Conservation (phyloP, 768 basidiomycete genomes). For the Tephrocybe sp. region DNA sequence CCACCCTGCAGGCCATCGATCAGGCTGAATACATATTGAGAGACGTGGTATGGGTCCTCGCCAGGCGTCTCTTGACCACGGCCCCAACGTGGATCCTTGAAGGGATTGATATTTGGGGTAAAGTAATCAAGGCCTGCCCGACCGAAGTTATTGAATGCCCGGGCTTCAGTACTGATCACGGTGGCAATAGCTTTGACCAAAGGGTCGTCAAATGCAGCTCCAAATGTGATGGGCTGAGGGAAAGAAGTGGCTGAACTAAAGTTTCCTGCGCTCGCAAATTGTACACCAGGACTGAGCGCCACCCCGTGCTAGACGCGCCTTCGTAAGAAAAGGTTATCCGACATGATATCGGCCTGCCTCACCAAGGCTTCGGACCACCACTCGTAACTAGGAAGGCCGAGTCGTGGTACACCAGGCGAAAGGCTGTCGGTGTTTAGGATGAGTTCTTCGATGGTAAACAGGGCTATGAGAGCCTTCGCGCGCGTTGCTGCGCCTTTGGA, state of each 20-base stretch:
- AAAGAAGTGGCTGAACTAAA: conserved; percentile 61
- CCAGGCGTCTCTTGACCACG: conserved; percentile 62
- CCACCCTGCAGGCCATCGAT: conserved; percentile 58
- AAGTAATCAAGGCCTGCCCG: conserved; percentile 54
- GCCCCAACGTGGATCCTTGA: conserved; percentile 65
- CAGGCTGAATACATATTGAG: conserved; percentile 52
- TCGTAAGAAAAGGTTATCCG: neutral
- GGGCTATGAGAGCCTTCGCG: conserved; percentile 45
- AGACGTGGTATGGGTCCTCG: conserved; percentile 53
- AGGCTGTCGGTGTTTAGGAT: conserved; percentile 48
- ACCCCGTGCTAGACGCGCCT: conserved; percentile 47
- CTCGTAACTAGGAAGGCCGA: conserved; percentile 55
- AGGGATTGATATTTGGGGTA: conserved; percentile 57
- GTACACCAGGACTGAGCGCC: conserved; percentile 49
- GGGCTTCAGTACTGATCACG: conserved; percentile 53
- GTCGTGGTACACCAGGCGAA: conserved; percentile 49
- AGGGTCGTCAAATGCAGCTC: conserved; percentile 53
- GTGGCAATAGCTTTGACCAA: conserved; percentile 48
- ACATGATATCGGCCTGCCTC: neutral
- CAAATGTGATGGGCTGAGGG: conserved; percentile 52
- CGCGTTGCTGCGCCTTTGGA: conserved; percentile 41
- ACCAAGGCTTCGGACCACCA: conserved; percentile 65
- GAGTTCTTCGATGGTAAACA: conserved; percentile 50
- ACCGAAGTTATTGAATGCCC: conserved; percentile 55
- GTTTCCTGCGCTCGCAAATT: conserved; percentile 44